These are phyloP conservation scores for Setaria viridis DNA, from an alignment of 202 grass and related monocot genomes.

Conservation along the genomic window DNA sequence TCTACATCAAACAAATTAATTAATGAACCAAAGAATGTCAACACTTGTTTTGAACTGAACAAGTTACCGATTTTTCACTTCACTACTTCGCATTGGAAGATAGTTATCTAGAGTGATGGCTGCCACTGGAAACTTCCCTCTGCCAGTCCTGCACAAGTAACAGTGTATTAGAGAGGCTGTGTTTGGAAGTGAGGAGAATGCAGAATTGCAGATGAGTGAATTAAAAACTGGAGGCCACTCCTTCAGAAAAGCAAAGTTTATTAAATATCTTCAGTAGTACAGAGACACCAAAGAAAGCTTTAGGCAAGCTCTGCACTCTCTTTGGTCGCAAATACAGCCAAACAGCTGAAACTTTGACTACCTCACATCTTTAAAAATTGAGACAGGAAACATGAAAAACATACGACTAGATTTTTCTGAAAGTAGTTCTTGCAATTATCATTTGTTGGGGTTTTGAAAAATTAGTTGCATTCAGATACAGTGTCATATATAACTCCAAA, in stretches of 20 bases:
- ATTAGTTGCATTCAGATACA: background rate
- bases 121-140: conserved; percentile 45
- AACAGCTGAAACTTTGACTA: background rate
- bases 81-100: conserved; percentile 65
- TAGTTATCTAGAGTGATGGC: conserved; percentile 54
- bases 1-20: background rate
- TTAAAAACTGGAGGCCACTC: background rate
- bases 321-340: background rate
- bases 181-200: background rate
- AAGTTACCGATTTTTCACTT: conserved; percentile 62
- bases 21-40: background rate
- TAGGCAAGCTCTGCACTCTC: background rate
- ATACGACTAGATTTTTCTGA: background rate
- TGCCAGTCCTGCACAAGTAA: conserved; percentile 52
- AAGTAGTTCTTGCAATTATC: too few relatives aligned
- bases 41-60: conserved; percentile 9
- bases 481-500: background rate
- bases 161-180: conserved; percentile 1
- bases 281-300: background rate
- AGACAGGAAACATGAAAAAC: background rate
- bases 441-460: background rate
- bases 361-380: background rate
- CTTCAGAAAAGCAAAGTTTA: background rate
- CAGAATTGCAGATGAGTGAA: conserved; percentile 10
- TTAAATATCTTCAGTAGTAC: background rate